A percentile compares a stretch with the other conserved stretches of the same genome.
Conservation (phyloP, 1,284 basidiomycete genomes). For the Ceratobasidium sp. region DNA sequence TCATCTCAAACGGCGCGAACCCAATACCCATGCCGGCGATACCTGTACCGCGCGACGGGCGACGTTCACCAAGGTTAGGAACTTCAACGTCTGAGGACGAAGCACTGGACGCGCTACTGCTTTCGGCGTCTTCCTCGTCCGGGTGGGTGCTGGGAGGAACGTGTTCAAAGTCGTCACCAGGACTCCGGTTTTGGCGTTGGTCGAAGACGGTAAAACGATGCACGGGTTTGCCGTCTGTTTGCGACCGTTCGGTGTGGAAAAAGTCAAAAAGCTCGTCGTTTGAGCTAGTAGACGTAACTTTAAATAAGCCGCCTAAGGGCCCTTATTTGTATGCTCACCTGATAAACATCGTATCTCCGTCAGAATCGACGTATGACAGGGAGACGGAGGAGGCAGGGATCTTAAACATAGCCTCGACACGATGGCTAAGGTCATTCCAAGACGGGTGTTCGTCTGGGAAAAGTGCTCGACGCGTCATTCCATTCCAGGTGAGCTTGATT, state of each 20-base stretch:
- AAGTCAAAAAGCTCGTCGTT: constrained; percentile 36
- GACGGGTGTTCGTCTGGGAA: constrained; percentile 33
- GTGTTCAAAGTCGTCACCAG: constrained; percentile 14
- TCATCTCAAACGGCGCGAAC: constrained; percentile 36
- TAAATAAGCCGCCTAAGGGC: neutral
- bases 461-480: constrained; percentile 20
- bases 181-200: neutral
- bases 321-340: neutral
- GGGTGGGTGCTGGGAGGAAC: neutral
- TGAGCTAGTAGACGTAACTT: neutral
- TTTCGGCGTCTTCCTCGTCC: neutral
- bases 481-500: constrained; percentile 20
- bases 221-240: neutral
- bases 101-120: constrained; percentile 6
- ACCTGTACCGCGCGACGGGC: constrained; percentile 7
- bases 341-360: constrained; percentile 35
- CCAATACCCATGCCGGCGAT: constrained; percentile 26
- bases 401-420: constrained; percentile 36
- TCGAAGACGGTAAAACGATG: constrained; percentile 28
- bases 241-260: constrained; percentile 26
- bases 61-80: constrained; percentile 11
- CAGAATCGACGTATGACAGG: constrained; percentile 40
- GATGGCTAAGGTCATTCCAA: constrained; percentile 36
- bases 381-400: constrained; percentile 31
- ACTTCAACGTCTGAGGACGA: neutral